Conservation (phyloP, 352 stramenopile species). For the Globisporangium lucens region DNA sequence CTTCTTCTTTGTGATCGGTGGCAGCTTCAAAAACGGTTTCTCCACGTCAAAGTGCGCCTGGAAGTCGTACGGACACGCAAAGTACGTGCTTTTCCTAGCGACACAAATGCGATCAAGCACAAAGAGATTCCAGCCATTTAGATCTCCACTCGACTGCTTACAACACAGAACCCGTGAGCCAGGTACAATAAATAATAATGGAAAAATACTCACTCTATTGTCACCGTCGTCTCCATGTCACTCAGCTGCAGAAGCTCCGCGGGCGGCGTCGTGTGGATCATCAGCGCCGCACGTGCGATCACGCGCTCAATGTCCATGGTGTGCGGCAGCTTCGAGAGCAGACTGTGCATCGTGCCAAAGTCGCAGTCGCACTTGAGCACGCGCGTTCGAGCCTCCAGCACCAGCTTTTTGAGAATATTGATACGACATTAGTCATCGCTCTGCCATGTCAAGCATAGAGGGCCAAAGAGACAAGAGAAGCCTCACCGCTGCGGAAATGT, state of each 20-base stretch:
- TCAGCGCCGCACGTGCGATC: slow-evolving; percentile 41
- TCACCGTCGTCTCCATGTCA: slow-evolving; percentile 13
- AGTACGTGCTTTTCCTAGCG: slow-evolving; percentile 96
- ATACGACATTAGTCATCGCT: not conserved
- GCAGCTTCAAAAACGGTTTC: slow-evolving; percentile 6
- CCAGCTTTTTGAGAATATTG: slow-evolving; percentile 24
- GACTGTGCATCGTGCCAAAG: slow-evolving; percentile 72
- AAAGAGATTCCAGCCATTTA: not conserved
- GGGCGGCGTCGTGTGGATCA: slow-evolving; percentile 62
- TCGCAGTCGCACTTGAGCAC: slow-evolving; percentile 72
- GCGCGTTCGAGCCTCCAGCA: slow-evolving; percentile 47
- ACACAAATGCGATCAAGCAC: slow-evolving; percentile 31
- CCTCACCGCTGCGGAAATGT: slow-evolving; percentile 78
- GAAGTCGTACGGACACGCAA: slow-evolving; percentile 12
- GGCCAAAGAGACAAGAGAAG: not conserved
- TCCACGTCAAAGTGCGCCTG: slow-evolving; percentile 13
- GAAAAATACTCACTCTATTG: slow-evolving; percentile 22
- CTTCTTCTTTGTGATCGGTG: not conserved
- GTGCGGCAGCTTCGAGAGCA: slow-evolving; percentile 71
- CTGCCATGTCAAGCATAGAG: not conserved
- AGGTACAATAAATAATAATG: no score
- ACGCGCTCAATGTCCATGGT: slow-evolving; percentile 71
- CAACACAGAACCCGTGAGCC: no score
- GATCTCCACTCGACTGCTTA: slow-evolving; percentile 28
- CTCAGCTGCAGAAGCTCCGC: slow-evolving; percentile 27